Base-by-base conservation (phyloP, 2,329 filamentous ascomycete genomes). In the Cladobotryum protrusum region DNA sequence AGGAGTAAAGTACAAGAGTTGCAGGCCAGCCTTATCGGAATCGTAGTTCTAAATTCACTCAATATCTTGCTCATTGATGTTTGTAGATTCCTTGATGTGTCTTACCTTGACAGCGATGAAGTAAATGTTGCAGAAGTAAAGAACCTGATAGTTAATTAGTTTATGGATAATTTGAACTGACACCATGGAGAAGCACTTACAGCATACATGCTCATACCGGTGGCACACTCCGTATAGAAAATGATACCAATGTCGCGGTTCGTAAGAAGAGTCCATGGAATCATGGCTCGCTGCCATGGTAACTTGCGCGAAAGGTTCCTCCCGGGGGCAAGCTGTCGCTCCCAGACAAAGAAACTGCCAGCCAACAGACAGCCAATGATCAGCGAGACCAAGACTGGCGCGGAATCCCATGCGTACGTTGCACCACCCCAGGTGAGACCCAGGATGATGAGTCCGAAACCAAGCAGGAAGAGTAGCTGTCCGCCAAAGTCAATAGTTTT, bases 41-140 rank as follows among this genome's bases (percentile, higher is more conserved):
- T 55, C 62, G 53, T 78, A 78, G 5, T 71, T 73, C 63, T 80
- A 68, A 0, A 6, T 2, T 8, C 5, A 20, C 7, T 51, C 11
- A 50, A 42, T 20, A 24, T 34, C 33, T 33, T 49, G 46, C 12
- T 7, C 24, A 29, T 29, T 8, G 11, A 29, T 9, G 24, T 2
- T 6, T 8, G 24, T 8, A 29, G 24, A 7, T 29, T 7, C 13
- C 6, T 13, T 14, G 13, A 14, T 20, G 29, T 36, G 11, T 5
- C 58, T 45, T 54, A 66, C 67, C 57, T 65, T 63, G 4, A 86
- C 82, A 14, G 85, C 66, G 2, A 79, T 78, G 61, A 86, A 87
- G 63, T 86, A 87, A 15, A 86, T 74, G 14, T 79, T 80, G 56
- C 84, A 79, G 57, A 86, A 87, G 63, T 87, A 87, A 55, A 86